Conservation (phyloP, 2,329 filamentous ascomycete species). For the Fusarium subglutinans region DNA sequence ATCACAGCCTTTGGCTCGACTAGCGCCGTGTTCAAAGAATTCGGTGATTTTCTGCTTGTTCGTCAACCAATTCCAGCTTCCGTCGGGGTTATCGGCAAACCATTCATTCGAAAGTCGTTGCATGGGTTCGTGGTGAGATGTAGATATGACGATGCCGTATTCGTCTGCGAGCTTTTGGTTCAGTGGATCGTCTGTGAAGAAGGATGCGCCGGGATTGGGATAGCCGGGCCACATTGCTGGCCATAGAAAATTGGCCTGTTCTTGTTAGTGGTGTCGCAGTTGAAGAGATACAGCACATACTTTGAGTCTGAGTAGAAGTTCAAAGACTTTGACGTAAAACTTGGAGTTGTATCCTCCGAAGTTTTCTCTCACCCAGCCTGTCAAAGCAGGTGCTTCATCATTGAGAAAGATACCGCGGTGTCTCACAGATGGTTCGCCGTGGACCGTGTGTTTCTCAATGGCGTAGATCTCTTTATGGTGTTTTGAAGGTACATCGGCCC, state of each 20-base stretch:
- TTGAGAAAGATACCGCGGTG: constrained; percentile 72
- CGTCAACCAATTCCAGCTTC: constrained; percentile 24
- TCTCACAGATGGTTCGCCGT: constrained; percentile 65
- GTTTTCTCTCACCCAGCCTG: constrained; percentile 64
- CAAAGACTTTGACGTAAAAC: constrained; percentile 71
- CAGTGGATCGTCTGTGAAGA: constrained; percentile 68
- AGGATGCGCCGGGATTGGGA: constrained; percentile 61
- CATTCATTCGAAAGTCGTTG: constrained; percentile 31
- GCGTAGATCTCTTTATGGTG: constrained; percentile 1
- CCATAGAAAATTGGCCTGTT: constrained; percentile 70
- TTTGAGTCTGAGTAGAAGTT: constrained; percentile 53
- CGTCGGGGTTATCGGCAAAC: constrained; percentile 12
- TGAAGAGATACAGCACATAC: fast-evolving
- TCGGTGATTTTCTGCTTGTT: constrained; percentile 27
- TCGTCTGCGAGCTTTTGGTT: constrained; percentile 67
- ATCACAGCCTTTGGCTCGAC: background rate
- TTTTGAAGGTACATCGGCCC: constrained; percentile 30
- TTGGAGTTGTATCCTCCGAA: constrained; percentile 61
- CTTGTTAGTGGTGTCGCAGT: fast-evolving
- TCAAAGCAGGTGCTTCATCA: constrained; percentile 58
- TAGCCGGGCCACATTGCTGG: constrained; percentile 70
- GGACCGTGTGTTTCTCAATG: background rate
- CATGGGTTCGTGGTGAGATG: constrained; percentile 31
- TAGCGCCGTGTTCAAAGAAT: constrained; percentile 24
- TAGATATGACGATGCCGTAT: constrained; percentile 26